Conservation (phyloP, 169 alveolate species). For the Pseudocohnilembus persalinus region DNA sequence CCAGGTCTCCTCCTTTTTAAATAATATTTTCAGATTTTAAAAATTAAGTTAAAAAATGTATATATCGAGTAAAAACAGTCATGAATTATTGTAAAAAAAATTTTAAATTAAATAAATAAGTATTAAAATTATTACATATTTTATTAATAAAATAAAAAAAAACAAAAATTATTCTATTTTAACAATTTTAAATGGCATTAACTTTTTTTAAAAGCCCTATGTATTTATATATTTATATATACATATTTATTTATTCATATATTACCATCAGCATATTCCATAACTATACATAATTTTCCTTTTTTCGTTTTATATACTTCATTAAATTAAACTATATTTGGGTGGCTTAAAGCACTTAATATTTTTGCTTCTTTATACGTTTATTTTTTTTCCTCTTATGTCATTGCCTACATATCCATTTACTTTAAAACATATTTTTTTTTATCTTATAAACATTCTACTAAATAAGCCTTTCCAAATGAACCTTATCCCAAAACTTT, state of each 20-base stretch:
- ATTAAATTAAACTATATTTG: constrained; percentile 73
- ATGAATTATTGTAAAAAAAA: too few species aligned
- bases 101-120: too few species aligned
- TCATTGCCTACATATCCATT: constrained; percentile 57
- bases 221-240: too few species aligned
- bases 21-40: too few species aligned
- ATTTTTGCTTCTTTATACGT: constrained; percentile 75
- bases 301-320: constrained; percentile 57
- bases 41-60: neutral
- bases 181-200: too few species aligned
- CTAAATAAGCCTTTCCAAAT: constrained; percentile 71
- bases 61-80: too few species aligned
- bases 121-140: too few species aligned
- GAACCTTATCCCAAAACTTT: constrained; percentile 77
- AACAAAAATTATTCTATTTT: too few species aligned
- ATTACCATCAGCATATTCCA: constrained; percentile 75
- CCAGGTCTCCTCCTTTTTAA: constrained; percentile 33
- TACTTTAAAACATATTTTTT: constrained; percentile 64
- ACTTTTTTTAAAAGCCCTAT: too few species aligned
- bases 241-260: too few species aligned
- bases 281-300: constrained; percentile 67
- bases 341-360: constrained; percentile 65
- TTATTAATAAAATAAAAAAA: too few species aligned
- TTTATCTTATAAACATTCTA: constrained; percentile 38
- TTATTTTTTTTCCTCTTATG: constrained; percentile 60